Base-by-base conservation (phyloP, 2,329 filamentous ascomycete genomes). In the Aureobasidium sp. region DNA sequence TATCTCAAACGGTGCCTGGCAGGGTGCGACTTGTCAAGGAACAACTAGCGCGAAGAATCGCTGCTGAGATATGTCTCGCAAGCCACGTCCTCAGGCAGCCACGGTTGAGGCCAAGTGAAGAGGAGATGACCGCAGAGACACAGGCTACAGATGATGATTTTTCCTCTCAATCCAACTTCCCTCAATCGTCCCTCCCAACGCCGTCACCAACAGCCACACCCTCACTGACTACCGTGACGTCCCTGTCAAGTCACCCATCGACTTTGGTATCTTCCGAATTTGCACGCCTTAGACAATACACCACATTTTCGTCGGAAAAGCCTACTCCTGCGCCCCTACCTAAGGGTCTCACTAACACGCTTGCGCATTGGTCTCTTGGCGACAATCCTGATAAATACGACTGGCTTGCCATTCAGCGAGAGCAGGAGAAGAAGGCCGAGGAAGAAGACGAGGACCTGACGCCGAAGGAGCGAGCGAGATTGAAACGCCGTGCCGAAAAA, bases 341-440 rank as follows among this genome's bases (percentile, higher is more conserved):
- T 0, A 69, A 71, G 15, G 70, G 67, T 17, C 67, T 78, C 5
- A 68, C 66, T 26, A 70, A 72, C 44, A 64, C 79, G 17, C 70
- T 79, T 6, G 66, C 70, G 36, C 78, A 79, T 61, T 80, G 78
- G 78, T 64, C 69, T 9, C 42, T 69, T 1, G 76, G 74, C 27
- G 63, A 66, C 4, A 73, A 78, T 56, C 76, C 75, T 1, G 64
- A 57, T 3, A 64, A 64, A 5, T 80, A 80, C 64, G 72, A 77
- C 56, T 80, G 75, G 75, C 67, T 71, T 26, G 65, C 71, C 1
- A 73, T 29, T 69, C 67, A 61, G 56, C 62, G 51, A 50, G 70
- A 42, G 52, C 68, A 9, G 65, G 67, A 55, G 62, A 67, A 60
- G 12, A 68, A 69, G 57, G 70, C 70, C 26, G 68, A 70, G 32